Evolutionary conservation across 371 early-diverging fungal genomes (phyloP).

Genomic region (Actinomucor elegans): DNA sequence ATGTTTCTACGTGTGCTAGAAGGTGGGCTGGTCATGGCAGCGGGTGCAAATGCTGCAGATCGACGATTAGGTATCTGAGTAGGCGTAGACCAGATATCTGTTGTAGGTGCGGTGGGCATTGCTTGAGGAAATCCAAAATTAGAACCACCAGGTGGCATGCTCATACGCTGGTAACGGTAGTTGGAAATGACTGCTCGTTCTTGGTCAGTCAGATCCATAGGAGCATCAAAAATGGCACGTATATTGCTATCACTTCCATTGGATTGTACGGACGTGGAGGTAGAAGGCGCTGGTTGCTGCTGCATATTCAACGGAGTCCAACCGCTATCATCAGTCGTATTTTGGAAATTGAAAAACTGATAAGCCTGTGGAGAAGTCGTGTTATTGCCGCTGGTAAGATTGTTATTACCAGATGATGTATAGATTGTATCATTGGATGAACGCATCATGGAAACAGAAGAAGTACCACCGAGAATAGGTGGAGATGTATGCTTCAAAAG

Average conservation of each 20-base stretch:
- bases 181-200: constrained; percentile 10
- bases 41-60: constrained; percentile 3
- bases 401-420: not conserved
- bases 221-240: constrained; percentile 46
- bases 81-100: constrained; percentile 23
- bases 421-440: constrained; percentile 1
- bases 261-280: constrained; percentile 26
- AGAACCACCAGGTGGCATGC: constrained; percentile 10
- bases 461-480: not conserved
- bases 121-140: constrained; percentile 22
- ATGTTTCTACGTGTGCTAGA: not conserved
- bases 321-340: not conserved
- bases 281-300: constrained; percentile 21
- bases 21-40: constrained; percentile 10
- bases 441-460: constrained; percentile 11
- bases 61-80: constrained; percentile 13
- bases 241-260: constrained; percentile 19
- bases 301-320: constrained; percentile 11
- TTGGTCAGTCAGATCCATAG: constrained; percentile 18
- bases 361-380: constrained; percentile 5
- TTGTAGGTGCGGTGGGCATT: constrained; percentile 3
- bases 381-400: not conserved
- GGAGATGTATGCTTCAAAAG: constrained; percentile 1
- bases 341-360: constrained; percentile 14
- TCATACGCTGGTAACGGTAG: constrained; percentile 22